Base-by-base conservation (phyloP, 257 asterid species). In the Datura wrightii region DNA sequence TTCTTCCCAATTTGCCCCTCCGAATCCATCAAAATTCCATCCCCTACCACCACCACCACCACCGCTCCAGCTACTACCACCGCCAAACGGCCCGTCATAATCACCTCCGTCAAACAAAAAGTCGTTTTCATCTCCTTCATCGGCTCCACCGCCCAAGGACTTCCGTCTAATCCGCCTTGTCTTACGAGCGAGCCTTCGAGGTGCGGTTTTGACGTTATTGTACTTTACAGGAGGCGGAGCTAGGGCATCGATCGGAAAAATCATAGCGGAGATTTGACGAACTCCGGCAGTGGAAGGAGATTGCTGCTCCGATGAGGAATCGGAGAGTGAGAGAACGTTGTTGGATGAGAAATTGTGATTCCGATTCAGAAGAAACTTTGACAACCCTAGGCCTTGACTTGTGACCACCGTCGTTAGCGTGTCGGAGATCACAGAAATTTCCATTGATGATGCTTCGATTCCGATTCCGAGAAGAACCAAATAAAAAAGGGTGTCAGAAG, bases 1-100 rank as follows among this genome's bases (percentile, higher is more conserved):
- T 18, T 90, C 99, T 44, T 86, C 97, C 99, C 99, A 93, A 81
- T 89, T 86, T 48, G 90, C 42, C 69, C 95, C 93, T 69, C 94
- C 97, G 83, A 88, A 60, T 65, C 96, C 97, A 31, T 89, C 94
- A 53, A 84, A 94, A 76, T 91, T 92, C 98, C 99, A 91, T 10
- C 90, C 90, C 55, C 74, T 85, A 46, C 89, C 90, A 70, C 97
- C 87, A 50, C 87, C 85, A 1, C 87, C 95, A 5, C 93, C 91
- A 69, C 87, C 88, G 7, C 93, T 88, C 79, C 91, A 44, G 59
- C 82, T 63, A 60, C 83, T 36, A 18, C 82, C 85, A 50, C 69
- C 65, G 7, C 67, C 96, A 48, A 48, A 83, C 87, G 46, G 82
- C 24, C 85, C 91, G 16, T 86, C 93, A 6, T 90, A 92, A 79